Conservation (phyloP, 2,329 filamentous ascomycete species). For the Cryoendolithus antarcticus region DNA sequence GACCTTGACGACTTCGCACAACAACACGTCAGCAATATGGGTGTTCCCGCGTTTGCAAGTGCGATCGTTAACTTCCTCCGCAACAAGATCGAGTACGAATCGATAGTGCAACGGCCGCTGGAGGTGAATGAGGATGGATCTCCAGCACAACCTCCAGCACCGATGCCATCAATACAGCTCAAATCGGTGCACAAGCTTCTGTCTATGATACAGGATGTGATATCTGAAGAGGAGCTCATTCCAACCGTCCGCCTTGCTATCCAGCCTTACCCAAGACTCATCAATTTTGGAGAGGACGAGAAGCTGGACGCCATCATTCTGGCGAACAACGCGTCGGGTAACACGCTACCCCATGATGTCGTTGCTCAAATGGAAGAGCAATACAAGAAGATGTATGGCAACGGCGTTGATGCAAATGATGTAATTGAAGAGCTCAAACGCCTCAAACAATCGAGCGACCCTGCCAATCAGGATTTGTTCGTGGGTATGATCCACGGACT, state of each 20-base stretch:
- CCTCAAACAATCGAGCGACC: slow-evolving; percentile 78
- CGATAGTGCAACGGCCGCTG: slow-evolving; percentile 55
- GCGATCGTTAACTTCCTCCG: slow-evolving; percentile 68
- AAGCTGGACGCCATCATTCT: slow-evolving; percentile 79
- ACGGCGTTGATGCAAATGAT: slow-evolving; percentile 72
- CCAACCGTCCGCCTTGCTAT: slow-evolving; percentile 77
- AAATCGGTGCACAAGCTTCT: slow-evolving; percentile 75
- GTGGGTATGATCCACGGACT: slow-evolving; percentile 97
- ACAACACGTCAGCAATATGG: slow-evolving; percentile 40
- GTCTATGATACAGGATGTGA: slow-evolving; percentile 55
- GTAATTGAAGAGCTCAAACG: slow-evolving; percentile 73
- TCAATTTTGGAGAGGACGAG: slow-evolving; percentile 81
- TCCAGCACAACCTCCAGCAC: slow-evolving; percentile 1
- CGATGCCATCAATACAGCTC: slow-evolving; percentile 30
- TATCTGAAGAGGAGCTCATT: slow-evolving; percentile 57
- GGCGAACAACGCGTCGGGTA: slow-evolving; percentile 67
- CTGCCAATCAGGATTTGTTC: slow-evolving; percentile 84
- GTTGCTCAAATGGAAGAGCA: slow-evolving; percentile 93
- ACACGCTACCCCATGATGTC: slow-evolving; percentile 63
- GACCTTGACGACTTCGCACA: slow-evolving; percentile 73
- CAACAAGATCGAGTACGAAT: slow-evolving; percentile 74
- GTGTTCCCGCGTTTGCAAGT: slow-evolving; percentile 46
- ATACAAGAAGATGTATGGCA: slow-evolving; percentile 96
- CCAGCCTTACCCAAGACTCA: slow-evolving; percentile 80
- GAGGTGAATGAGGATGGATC: too few species aligned